Evolutionary conservation across 805 yeast genomes (phyloP).

Genomic region (Candida ulmi): DNA sequence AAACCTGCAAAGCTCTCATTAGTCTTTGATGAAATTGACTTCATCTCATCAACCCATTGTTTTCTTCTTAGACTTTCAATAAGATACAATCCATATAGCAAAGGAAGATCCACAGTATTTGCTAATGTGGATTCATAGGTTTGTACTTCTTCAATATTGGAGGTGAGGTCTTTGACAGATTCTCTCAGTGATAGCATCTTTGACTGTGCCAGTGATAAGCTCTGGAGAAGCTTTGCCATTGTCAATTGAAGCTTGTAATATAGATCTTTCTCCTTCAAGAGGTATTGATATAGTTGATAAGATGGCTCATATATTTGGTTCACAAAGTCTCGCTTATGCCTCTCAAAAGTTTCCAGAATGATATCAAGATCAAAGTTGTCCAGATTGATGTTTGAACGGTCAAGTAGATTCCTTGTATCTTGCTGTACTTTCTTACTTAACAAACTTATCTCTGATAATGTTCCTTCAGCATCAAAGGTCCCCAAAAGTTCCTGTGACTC

Average conservation of each 20-base stretch:
- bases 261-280: conserved; percentile 29
- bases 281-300: conserved; percentile 28
- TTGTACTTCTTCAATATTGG: conserved; percentile 23
- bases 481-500: conserved; percentile 29
- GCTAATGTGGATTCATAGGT: conserved; percentile 18
- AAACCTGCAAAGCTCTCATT: conserved; percentile 54
- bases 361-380: conserved; percentile 17
- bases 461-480: conserved; percentile 12
- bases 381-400: conserved; percentile 6
- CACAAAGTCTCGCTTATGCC: conserved; percentile 23
- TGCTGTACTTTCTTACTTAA: conserved; percentile 17
- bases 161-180: conserved; percentile 13
- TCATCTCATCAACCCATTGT: conserved; percentile 43
- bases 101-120: conserved; percentile 58
- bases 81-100: conserved; percentile 63
- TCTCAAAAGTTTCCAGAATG: conserved; percentile 18
- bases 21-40: conserved; percentile 27
- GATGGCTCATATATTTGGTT: conserved; percentile 30
- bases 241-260: conserved; percentile 20
- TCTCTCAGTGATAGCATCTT: conserved; percentile 18
- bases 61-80: conserved; percentile 56
- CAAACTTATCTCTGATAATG: conserved; percentile 12
- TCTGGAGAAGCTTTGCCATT: conserved; percentile 10
- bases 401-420: conserved; percentile 18
- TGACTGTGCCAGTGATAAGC: conserved; percentile 14